A percentile compares a stretch with the other conserved stretches of the same genome.
These are phyloP conservation scores for Trichaptum fuscoviolaceum DNA, from an alignment of 768 basidiomycete genomes.

Conservation along the genomic window DNA sequence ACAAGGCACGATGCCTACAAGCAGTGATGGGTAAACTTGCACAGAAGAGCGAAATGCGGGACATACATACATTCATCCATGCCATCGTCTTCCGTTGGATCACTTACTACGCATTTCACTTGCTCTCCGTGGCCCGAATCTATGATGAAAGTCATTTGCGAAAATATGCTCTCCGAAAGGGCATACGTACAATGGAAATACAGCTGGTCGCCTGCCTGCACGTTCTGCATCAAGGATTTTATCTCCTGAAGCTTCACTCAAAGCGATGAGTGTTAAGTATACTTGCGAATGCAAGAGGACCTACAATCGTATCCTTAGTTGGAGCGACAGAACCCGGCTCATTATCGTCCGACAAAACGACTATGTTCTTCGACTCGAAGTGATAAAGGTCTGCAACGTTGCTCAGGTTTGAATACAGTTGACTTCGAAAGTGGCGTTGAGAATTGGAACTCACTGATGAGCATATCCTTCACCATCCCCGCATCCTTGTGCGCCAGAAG, in stretches of 20 bases:
- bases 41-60: neutral
- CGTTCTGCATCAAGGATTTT: neutral
- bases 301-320: neutral
- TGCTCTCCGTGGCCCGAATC: neutral
- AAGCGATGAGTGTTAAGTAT: neutral
- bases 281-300: neutral
- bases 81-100: neutral
- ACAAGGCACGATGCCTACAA: neutral
- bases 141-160: neutral
- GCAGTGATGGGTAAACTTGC: neutral
- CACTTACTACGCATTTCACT: neutral
- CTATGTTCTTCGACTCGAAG: neutral
- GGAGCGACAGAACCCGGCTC: neutral
- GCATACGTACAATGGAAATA: neutral
- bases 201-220: neutral
- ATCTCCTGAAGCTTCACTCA: neutral
- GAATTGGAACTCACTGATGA: neutral
- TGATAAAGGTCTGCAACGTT: neutral
- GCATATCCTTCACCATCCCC: neutral
- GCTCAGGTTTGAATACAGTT: neutral
- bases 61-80: neutral
- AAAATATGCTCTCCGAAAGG: neutral
- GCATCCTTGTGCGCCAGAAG: neutral
- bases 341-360: neutral
- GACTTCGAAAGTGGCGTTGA: neutral